These are phyloP conservation scores for Diaporthe longicolla DNA, from an alignment of 2,329 filamentous ascomycete genomes.

Conservation along the genomic window DNA sequence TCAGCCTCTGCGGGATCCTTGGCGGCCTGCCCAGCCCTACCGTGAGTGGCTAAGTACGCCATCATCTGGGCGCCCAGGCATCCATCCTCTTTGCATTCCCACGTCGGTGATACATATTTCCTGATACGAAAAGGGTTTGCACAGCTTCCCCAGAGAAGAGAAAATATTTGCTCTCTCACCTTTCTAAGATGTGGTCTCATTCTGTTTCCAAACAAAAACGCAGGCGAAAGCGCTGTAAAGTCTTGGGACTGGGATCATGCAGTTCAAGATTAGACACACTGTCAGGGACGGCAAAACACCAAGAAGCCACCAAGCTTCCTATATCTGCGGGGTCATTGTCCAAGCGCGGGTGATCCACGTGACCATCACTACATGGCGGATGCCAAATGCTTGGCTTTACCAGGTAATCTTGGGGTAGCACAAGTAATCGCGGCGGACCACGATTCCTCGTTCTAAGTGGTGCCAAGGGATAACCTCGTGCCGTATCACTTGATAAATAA, in stretches of 20 bases:
- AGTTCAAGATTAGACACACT: no score
- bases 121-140: no score
- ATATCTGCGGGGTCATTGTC: neutral
- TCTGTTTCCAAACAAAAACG: neutral
- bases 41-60: neutral
- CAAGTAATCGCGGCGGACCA: neutral
- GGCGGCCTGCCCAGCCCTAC: slow-evolving; percentile 9
- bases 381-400: slow-evolving; percentile 5
- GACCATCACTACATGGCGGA: neutral
- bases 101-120: neutral
- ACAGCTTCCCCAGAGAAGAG: neutral
- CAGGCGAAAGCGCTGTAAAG: neutral
- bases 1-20: neutral
- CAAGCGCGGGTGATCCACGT: neutral
- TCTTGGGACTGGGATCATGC: neutral
- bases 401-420: neutral
- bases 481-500: neutral
- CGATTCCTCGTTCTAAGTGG: neutral
- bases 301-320: slow-evolving; percentile 13
- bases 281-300: neutral
- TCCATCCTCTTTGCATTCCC: neutral
- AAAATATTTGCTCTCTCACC: neutral
- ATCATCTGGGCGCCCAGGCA: neutral
- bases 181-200: no score
- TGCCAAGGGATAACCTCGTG: no score